Evolutionary conservation across 1,139 yeast genomes (phyloP), one percentile per base, ranked within the genome.

Genomic region (Geotrichum histeridarum): DNA sequence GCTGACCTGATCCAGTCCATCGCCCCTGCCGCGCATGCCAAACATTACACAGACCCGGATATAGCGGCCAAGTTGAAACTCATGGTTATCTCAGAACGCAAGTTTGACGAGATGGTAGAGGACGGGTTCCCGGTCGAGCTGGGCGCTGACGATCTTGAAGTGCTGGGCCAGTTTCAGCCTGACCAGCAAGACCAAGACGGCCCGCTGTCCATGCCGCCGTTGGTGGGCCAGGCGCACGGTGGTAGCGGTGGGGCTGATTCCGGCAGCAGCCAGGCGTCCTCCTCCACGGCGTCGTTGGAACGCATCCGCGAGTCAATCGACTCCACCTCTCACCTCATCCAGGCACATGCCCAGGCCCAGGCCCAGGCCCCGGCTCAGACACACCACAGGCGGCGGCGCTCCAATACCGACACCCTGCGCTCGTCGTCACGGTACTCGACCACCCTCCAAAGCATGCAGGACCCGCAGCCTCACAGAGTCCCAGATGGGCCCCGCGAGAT

Each of bases 51-150:
- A 27, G 67, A 66, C 37, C 51, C 50, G 14, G 65, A 63, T 11
- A 59, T 64, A 36, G 59, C 55, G 42, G 52, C 57, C 15, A 61
- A 61, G 54, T 60, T 66, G 27, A 51, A 57, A 17, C 56, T 65
- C 45, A 59, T 66, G 36, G 53, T 56, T 31, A 50, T 54, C 17
- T 58, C 64, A 2, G 59, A 59, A 15, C 36, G 44, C 33, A 58
- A 55, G 42, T 66, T 66, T 42, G 68, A 66, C 52, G 68, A 66
- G 49, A 54, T 66, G 35, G 49, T 65, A 22, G 68, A 66, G 53
- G 57, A 59, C 36, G 70, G 70, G 18, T 66, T 65, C 58, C 69
- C 68, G 8, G 38, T 54, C 14, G 54, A 55, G 27, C 48, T 59
- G 32, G 50, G 53, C 8, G 38, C 53, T 1, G 53, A 55, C 8